These are phyloP conservation scores for Styphnolobium japonicum DNA, from an alignment of 306 rosid genomes.

Conservation along the genomic window DNA sequence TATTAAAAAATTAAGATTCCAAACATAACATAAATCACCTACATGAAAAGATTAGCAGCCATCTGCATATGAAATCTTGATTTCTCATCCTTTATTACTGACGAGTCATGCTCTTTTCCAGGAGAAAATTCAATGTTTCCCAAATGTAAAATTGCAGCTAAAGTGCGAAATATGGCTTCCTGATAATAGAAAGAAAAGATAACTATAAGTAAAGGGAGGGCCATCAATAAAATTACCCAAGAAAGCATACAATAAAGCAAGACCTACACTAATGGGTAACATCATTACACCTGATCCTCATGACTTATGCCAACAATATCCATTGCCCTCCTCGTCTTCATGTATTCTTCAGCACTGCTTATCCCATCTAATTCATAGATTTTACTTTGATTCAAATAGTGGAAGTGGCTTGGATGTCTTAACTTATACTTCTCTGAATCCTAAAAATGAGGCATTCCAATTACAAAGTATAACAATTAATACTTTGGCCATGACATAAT, in stretches of 20 bases:
- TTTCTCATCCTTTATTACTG: constrained; percentile 69
- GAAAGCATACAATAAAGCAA: constrained; percentile 22
- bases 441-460: constrained; percentile 48
- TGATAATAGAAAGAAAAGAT: constrained; percentile 29
- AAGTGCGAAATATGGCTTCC: constrained; percentile 89
- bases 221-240: neutral
- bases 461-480: constrained; percentile 25
- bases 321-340: constrained; percentile 92
- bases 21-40: constrained; percentile 31
- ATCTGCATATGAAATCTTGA: constrained; percentile 72
- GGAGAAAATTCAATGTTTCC: constrained; percentile 97
- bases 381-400: constrained; percentile 91
- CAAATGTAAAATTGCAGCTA: constrained; percentile 90
- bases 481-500: constrained; percentile 20
- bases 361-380: constrained; percentile 84
- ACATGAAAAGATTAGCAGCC: constrained; percentile 91
- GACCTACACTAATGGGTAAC: constrained; percentile 2
- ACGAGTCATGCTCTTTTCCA: constrained; percentile 93
- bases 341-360: constrained; percentile 81
- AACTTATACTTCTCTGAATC: constrained; percentile 85
- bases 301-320: constrained; percentile 84
- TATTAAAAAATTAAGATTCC: constrained; percentile 8
- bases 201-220: constrained; percentile 1
- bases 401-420: constrained; percentile 81
- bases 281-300: constrained; percentile 73